These are phyloP conservation scores for Mycena rosella DNA, from an alignment of 768 basidiomycete genomes.

Conservation along the genomic window DNA sequence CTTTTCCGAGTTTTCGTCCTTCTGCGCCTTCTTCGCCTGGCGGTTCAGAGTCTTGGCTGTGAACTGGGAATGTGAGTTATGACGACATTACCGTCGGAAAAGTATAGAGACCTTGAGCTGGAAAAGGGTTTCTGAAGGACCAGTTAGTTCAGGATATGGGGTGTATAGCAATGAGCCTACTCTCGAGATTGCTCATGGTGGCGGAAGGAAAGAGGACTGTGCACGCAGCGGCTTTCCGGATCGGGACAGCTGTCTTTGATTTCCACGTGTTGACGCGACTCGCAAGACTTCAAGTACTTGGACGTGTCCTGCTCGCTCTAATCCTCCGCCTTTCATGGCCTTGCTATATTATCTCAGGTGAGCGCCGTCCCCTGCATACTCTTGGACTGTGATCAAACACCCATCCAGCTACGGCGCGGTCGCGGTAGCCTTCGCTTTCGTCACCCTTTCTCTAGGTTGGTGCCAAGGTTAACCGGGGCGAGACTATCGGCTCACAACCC, in stretches of 20 bases:
- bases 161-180: constrained; percentile 61
- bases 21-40: constrained; percentile 98
- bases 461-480: constrained; percentile 17
- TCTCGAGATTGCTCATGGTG: constrained; percentile 88
- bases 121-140: constrained; percentile 88
- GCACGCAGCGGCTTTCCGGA: constrained; percentile 25
- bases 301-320: constrained; percentile 8
- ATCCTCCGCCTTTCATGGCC: constrained; percentile 53
- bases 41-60: constrained; percentile 95
- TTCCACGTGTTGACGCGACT: constrained; percentile 2
- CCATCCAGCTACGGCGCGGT: constrained; percentile 77
- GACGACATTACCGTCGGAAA: constrained; percentile 19
- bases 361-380: constrained; percentile 24
- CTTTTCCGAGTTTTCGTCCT: constrained; percentile 93
- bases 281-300: no score
- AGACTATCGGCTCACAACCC: background rate
- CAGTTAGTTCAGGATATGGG: constrained; percentile 44
- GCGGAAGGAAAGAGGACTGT: constrained; percentile 23
- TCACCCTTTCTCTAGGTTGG: constrained; percentile 92
- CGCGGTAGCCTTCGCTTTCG: constrained; percentile 85
- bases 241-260: background rate
- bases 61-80: constrained; percentile 70
- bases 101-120: constrained; percentile 90
- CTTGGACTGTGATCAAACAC: constrained; percentile 9
- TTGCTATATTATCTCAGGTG: constrained; percentile 75